phyloP scores from a whole-genome alignment of 345 rosid species.

The Brassica nigra region DNA sequence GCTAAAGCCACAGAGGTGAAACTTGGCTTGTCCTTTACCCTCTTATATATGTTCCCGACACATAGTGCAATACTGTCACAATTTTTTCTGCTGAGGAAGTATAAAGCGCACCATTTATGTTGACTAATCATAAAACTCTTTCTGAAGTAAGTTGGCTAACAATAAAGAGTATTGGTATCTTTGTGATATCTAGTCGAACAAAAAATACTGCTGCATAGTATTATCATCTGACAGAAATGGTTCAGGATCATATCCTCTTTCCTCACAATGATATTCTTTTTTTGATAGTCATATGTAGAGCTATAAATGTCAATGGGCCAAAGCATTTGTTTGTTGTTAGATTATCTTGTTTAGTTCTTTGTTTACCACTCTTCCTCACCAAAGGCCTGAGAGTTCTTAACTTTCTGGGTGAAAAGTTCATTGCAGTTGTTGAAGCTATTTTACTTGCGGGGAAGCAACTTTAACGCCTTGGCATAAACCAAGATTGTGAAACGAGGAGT shows the following conservation, averaged over 20 bases:
- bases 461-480: slow-evolving; percentile 57
- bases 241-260: slow-evolving; percentile 14
- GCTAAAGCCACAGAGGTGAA: slow-evolving; percentile 86
- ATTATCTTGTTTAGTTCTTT: slow-evolving; percentile 16
- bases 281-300: slow-evolving; percentile 18
- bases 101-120: neutral
- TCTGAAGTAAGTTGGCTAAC: slow-evolving; percentile 5
- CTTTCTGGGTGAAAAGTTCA: slow-evolving; percentile 61
- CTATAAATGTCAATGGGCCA: neutral
- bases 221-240: neutral
- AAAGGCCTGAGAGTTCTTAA: slow-evolving; percentile 36
- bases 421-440: slow-evolving; percentile 82
- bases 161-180: neutral
- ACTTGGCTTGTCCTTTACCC: slow-evolving; percentile 19
- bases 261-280: slow-evolving; percentile 10
- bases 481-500: slow-evolving; percentile 40
- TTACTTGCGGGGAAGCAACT: slow-evolving; percentile 75
- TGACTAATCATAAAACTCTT: neutral
- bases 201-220: neutral
- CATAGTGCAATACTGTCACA: neutral
- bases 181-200: slow-evolving; percentile 1
- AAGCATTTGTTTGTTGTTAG: neutral
- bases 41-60: slow-evolving; percentile 11
- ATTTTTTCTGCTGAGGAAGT: neutral
- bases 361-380: slow-evolving; percentile 9